Evolutionary conservation across 345 rosid species (phyloP), one percentile per base, ranked within the genome.

Genomic region (Populus deltoides): DNA sequence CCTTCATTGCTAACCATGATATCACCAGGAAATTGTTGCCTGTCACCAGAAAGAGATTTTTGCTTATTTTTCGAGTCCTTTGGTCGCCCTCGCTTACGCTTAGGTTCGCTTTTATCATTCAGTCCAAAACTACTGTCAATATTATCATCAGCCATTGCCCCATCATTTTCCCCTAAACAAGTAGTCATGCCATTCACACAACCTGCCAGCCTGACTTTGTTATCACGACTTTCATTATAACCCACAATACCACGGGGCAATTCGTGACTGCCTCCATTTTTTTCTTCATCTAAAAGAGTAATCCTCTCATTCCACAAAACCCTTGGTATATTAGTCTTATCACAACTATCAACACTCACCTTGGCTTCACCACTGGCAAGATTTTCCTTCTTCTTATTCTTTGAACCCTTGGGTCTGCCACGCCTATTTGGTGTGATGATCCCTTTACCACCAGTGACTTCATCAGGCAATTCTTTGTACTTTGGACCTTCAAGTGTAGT

Each of bases 321-420:
- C 25, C 10, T 12, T 20, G n/a, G 39, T 3, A 3, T 18, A 53
- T 1, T 33, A 13, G 16, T 59, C 76, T 35, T 13, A 4, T 33
- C 47, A 57, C 38, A 27, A 22, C 24, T 59, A 2, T 53, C 45
- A 51, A 17, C 25, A 33, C 39, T 29, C 27, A 72, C 53, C 57
- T 72, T 38, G 9, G 57, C 36, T 75, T 76, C 68, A 55, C 53
- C 79, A 62, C 71, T 59, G 39, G 55, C 39, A 74, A 15, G 45
- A 66, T 18, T 18, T 71, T 68, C 70, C 59, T 45, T 38, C 49
- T 7, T 63, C 80, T 59, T 78, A 29, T 71, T 74, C 80, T 77
- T 80, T 2, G 80, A 81, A 39, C 80, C 84, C 75, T 77, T 72
- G 17, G 83, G 83, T 73, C 82, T 81, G 31, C 82, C 82, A 27